Conservation (phyloP, 768 basidiomycete genomes). For the Boletus sp. region DNA sequence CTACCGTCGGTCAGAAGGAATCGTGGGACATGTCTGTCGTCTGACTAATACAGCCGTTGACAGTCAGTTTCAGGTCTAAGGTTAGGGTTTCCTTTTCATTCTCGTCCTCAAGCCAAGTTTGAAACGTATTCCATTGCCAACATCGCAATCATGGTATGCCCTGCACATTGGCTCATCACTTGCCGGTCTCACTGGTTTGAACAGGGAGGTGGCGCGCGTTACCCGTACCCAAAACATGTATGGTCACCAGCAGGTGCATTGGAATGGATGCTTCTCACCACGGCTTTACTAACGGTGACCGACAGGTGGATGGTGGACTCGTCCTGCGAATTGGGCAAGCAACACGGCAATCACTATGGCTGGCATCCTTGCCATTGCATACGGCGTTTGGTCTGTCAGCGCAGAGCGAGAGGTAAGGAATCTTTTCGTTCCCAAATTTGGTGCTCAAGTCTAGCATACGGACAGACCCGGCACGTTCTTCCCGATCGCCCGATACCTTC, state of each 20-base stretch:
- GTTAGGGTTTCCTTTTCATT: too few relatives aligned
- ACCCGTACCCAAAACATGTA: constrained; percentile 92
- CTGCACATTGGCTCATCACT: not conserved
- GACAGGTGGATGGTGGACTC: constrained; percentile 93
- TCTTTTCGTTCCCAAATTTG: not conserved
- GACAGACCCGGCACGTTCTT: constrained; percentile 55
- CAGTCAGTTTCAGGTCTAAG: too few relatives aligned
- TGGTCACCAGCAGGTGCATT: constrained; percentile 86
- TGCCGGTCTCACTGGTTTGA: not conserved
- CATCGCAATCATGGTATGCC: constrained; percentile 15
- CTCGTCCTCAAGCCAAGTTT: too few relatives aligned
- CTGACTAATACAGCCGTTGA: too few relatives aligned
- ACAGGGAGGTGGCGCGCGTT: constrained; percentile 81
- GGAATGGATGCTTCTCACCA: not conserved
- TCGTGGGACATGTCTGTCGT: too few relatives aligned
- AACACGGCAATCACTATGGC: constrained; percentile 76
- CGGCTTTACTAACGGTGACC: not conserved
- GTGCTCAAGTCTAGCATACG: constrained; percentile 4
- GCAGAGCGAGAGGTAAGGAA: constrained; percentile 71
- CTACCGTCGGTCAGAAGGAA: too few relatives aligned
- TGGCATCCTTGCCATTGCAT: constrained; percentile 67
- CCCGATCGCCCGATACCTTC: constrained; percentile 77
- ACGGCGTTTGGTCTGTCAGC: constrained; percentile 67
- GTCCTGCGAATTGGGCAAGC: constrained; percentile 84
- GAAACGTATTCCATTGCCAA: too few relatives aligned